Evolutionary conservation across 768 basidiomycete species (phyloP).

Genomic region (Cubamyces lactineus): DNA sequence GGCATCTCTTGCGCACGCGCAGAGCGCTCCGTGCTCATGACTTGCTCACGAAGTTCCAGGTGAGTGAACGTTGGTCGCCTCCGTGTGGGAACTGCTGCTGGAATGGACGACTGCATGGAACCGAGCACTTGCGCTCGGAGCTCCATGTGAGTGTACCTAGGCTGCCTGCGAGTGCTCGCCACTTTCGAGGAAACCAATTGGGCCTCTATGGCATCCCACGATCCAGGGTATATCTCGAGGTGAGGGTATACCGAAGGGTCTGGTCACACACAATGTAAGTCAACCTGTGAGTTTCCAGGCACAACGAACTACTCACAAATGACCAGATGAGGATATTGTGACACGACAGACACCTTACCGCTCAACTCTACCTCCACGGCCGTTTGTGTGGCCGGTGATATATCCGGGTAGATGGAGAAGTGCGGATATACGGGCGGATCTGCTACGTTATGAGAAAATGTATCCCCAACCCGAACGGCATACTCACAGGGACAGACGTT

Average conservation of each 20-base stretch:
- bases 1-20: neutral
- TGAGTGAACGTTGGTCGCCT: slow-evolving; percentile 24
- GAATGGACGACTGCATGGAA: neutral
- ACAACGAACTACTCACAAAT: slow-evolving; percentile 13
- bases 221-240: slow-evolving; percentile 34
- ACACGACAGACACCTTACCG: neutral
- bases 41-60: slow-evolving; percentile 28
- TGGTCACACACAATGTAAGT: neutral
- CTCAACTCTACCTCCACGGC: neutral
- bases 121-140: slow-evolving; percentile 16
- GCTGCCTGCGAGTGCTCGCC: neutral
- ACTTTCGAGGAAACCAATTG: too few species aligned
- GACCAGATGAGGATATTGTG: slow-evolving; percentile 18
- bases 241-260: slow-evolving; percentile 34
- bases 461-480: neutral
- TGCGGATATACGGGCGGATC: slow-evolving; percentile 34
- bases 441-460: neutral
- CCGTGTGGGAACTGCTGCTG: neutral
- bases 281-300: neutral
- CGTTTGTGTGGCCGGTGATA: neutral
- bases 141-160: slow-evolving; percentile 29
- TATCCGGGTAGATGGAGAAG: slow-evolving; percentile 32
- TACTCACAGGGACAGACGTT: slow-evolving; percentile 31
- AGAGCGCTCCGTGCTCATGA: neutral
- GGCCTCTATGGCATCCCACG: neutral